phyloP scores from a whole-genome alignment of 2,329 filamentous ascomycete genomes.

The Neobulgaria alba region DNA sequence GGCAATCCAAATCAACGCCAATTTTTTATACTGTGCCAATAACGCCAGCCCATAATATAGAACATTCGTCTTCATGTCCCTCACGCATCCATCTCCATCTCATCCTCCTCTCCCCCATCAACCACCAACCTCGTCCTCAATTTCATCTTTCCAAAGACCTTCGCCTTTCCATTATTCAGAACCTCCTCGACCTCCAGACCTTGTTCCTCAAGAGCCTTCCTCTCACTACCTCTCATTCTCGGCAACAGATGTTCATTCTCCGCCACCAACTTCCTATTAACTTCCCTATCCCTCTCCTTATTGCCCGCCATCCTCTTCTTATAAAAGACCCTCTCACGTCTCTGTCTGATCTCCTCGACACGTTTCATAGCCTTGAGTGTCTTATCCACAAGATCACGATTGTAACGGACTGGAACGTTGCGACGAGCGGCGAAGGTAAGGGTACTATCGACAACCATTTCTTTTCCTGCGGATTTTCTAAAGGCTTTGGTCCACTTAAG shows the following conservation, averaged over 20 bases:
- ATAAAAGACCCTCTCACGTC: constrained; percentile 87
- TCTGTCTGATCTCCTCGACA: constrained; percentile 73
- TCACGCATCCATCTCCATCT: constrained; percentile 38
- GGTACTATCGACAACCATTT: constrained; percentile 88
- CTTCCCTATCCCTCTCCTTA: constrained; percentile 68
- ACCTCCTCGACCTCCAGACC: constrained; percentile 36
- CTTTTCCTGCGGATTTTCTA: constrained; percentile 74
- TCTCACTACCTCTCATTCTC: constrained; percentile 56
- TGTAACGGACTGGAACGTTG: constrained; percentile 92
- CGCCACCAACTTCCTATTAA: constrained; percentile 79
- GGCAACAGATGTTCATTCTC: constrained; percentile 91
- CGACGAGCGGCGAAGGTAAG: constrained; percentile 86
- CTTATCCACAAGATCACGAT: constrained; percentile 79
- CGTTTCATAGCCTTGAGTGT: constrained; percentile 90
- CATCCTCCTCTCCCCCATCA: constrained; percentile 36
- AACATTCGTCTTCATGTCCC: constrained; percentile 9
- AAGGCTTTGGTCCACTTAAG: constrained; percentile 96
- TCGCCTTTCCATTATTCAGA: constrained; percentile 34
- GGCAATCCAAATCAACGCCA: constrained; percentile 7
- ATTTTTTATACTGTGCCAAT: constrained; percentile 10
- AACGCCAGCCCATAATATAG: constrained; percentile 5
- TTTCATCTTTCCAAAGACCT: constrained; percentile 33
- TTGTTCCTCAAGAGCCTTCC: constrained; percentile 47
- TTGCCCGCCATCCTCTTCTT: constrained; percentile 89
- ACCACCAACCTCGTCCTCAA: constrained; percentile 32